These are phyloP conservation scores for Xylaria sp. DNA, from an alignment of 2,329 filamentous ascomycete genomes.

Conservation along the genomic window DNA sequence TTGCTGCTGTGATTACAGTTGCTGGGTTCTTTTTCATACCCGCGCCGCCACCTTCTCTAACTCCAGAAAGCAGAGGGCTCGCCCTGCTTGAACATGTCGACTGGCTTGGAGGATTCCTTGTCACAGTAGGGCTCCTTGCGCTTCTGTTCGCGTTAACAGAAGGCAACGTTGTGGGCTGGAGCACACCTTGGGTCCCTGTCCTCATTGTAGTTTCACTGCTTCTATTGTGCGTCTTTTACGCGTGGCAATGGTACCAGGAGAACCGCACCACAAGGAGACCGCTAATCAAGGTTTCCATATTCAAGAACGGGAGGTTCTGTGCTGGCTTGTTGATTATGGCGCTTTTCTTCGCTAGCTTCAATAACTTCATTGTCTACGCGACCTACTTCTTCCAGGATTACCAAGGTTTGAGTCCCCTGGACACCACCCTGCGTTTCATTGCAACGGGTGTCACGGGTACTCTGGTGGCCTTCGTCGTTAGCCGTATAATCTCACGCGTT, in stretches of 20 bases:
- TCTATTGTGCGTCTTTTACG: slow-evolving; percentile 60
- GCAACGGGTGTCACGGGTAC: slow-evolving; percentile 67
- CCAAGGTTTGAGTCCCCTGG: slow-evolving; percentile 64
- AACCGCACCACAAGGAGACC: slow-evolving; percentile 56
- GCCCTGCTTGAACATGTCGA: slow-evolving; percentile 59
- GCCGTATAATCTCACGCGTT: slow-evolving; percentile 61
- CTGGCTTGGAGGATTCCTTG: slow-evolving; percentile 68
- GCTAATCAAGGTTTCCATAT: slow-evolving; percentile 71
- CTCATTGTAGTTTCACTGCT: slow-evolving; percentile 64
- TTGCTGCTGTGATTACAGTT: slow-evolving; percentile 61
- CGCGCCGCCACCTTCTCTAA: slow-evolving; percentile 46
- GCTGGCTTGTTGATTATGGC: slow-evolving; percentile 69
- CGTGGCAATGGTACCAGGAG: slow-evolving; percentile 68
- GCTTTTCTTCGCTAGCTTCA: slow-evolving; percentile 71
- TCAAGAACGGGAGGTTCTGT: slow-evolving; percentile 63
- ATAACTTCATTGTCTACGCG: slow-evolving; percentile 69
- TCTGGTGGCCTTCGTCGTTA: slow-evolving; percentile 61
- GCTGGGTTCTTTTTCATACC: slow-evolving; percentile 67
- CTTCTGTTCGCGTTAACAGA: slow-evolving; percentile 72
- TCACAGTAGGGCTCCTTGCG: slow-evolving; percentile 66
- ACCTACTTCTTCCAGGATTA: slow-evolving; percentile 76
- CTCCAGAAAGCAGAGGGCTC: slow-evolving; percentile 32
- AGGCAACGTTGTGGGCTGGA: slow-evolving; percentile 73
- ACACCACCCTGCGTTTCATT: slow-evolving; percentile 72
- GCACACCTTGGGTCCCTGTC: slow-evolving; percentile 64